Base-by-base conservation (phyloP, 495 filamentous ascomycete species). In the Baudoinia panamericana region DNA sequence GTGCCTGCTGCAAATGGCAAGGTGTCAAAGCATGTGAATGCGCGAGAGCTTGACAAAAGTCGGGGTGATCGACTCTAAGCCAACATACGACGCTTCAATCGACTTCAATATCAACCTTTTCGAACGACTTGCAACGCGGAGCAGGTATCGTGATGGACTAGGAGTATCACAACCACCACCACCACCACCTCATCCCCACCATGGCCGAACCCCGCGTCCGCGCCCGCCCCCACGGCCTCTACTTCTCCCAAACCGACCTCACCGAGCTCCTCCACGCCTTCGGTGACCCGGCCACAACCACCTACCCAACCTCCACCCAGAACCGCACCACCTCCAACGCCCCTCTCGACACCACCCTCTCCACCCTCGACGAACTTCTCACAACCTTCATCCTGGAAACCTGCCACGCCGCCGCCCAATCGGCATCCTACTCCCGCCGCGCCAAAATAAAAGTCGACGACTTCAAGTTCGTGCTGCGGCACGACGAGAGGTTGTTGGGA, bases 401-500 rank as follows among this genome's bases (percentile, higher is more conserved):
- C 43, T 86, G 81, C 66, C 90, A 94, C 67, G 79, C 81, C 37
- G 88, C 90, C 4, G 78, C 82, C 19, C 72, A 79, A 17, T 75
- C 75, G 48, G 90, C 90, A 0, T 75, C 78, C 52, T 76, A 90
- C 58, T 73, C 80, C 2, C 76, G 84, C 3, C 76, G 90, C 5
- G 81, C 88, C 53, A 97, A 97, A 63, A 82, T 95, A 63, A 97
- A 97, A 56, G 81, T 93, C 41, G 90, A 97, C 48, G 90, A 97
- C 58, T 93, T 96, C 67, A 82, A 87, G 54, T 96, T 90, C 54
- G 82, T 82, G 22, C 73, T 95, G 38, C 75, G 92, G 23, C 73
- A 78, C 24, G 90, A 95, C 53, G 76, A 82, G 17, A 65, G 71
- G 50, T 86, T 90, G 57, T 71, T 95, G 32, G 90, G 90, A 17